Base-by-base conservation (phyloP, 2,329 filamentous ascomycete genomes). In the Xylogone sp. region DNA sequence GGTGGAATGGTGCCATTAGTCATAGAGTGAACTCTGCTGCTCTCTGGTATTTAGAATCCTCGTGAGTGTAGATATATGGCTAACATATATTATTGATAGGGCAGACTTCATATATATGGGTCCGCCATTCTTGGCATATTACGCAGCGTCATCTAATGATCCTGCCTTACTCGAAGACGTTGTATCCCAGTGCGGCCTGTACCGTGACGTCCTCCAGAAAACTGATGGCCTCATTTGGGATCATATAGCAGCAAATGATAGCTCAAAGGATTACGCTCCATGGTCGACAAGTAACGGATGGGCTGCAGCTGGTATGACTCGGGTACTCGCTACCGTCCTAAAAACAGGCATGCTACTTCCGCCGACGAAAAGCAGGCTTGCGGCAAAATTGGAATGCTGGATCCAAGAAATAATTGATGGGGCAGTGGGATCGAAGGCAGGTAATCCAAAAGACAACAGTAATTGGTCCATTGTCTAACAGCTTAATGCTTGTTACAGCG, bases 211-310 rank as follows among this genome's bases (percentile, higher is more conserved):
- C 0, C 61, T 78, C 6, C 53, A 61, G 7, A 64, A 61, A 12
- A 51, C 58, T 13, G 56, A 56, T 4, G 59, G 58, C 7, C 69
- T 69, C 1, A 50, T 69, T 8, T 79, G 75, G 74, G 66, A 67
- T 52, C 75, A 79, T 53, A 76, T 78, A 50, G 61, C 70, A 21
- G 71, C 69, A 18, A 62, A 63, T 1, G 54, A 66, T 22, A 39
- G 34, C n/a, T 62, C 57, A 46, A 56, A 62, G 31, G 74, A 76
- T 59, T 54, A 59, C 3, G 69, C 65, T 8, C 62, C 70, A 2
- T 78, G 73, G 75, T 73, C 69, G 56, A 77, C 72, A 10, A 71
- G 74, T 1, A 78, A 77, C 57, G 76, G 63, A 3, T 77, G 73
- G 74, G 73, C 71, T 4, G 71, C 71, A 0, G 71, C 70, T 29